A percentile compares a stretch with the other conserved stretches of the same genome.
phyloP scores from a whole-genome alignment of 2,329 filamentous ascomycete species.

The Claviceps monticola region DNA sequence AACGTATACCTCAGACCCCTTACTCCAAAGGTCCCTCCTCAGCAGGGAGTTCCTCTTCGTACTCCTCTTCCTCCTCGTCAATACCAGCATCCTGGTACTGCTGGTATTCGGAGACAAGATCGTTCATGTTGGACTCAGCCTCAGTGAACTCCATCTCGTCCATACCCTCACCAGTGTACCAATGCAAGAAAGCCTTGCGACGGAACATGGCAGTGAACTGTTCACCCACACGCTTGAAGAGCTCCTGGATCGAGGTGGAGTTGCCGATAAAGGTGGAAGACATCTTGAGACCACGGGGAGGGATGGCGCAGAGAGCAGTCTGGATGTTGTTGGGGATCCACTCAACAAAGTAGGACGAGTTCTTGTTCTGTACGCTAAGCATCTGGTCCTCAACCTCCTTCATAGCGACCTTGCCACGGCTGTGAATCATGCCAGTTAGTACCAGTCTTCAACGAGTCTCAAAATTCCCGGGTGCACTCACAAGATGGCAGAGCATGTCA shows the following conservation, averaged over 20 bases:
- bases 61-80: conserved; percentile 94
- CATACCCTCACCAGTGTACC: conserved; percentile 99
- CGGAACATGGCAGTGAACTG: conserved; percentile 99
- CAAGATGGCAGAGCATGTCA: conserved; percentile 98
- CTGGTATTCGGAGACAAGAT: conserved; percentile 98
- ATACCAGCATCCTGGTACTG: conserved; percentile 98
- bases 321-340: conserved; percentile 99
- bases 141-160: conserved; percentile 99
- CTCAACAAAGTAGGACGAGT: conserved; percentile 98
- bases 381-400: conserved; percentile 99
- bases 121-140: conserved; percentile 99
- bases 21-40: conserved; percentile 49
- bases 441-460: conserved; percentile 96
- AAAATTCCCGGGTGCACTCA: neutral
- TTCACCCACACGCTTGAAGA: conserved; percentile 99
- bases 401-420: conserved; percentile 97
- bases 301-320: conserved; percentile 97
- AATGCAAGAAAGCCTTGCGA: conserved; percentile 99
- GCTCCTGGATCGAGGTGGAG: conserved; percentile 98
- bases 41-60: conserved; percentile 68
- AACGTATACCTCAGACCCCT: neutral
- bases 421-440: conserved; percentile 83
- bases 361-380: conserved; percentile 99
- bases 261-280: conserved; percentile 98
- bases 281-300: conserved; percentile 95